Base-by-base conservation (phyloP, 768 basidiomycete species). In the Amanita fuliginea region DNA sequence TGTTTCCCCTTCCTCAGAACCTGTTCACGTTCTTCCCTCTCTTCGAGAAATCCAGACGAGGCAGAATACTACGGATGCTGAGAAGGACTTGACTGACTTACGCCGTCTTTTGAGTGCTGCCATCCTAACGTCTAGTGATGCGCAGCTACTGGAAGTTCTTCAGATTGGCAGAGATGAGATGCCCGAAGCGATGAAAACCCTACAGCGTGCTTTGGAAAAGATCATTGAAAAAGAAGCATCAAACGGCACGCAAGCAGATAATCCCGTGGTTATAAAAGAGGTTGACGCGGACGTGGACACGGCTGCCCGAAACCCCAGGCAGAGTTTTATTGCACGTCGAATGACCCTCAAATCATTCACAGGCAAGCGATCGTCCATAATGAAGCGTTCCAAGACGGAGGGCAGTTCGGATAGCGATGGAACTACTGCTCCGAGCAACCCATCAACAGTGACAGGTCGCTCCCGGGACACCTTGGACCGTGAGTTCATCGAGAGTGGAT, bases 131-230 rank as follows among this genome's bases (percentile, higher is more conserved):
- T 74, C 74, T 47, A 80, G 67, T 54, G 86, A 88, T 57, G 74
- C 68, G 7, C 75, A 78, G 55, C 78, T 87, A 72, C 64, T 86
- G 28, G 66, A 71, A 16, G 72, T 81, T 1, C 66, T 87, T 35
- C 77, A 83, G 54, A 74, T 83, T 39, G 71, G 71, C 30, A 67
- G 78, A 41, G 75, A 77, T 40, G 83, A 86, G 60, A 81, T 86
- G 74, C 81, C 82, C 1, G 87, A 90, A 61, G 85, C 85, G 10
- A 79, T 88, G 61, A 86, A 86, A 66, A 81, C 86, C 3, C 69
- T 90, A 14, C 86, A 86, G 64, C 66, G 86, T 19, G 78, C 76
- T 8, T 65, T 84, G 47, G 78, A 79, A 64, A 34, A 26, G 11
- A 37, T 50, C 42, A 44, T 46, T 32, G 37, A 41, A 42, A 42